Conservation (phyloP, 2,329 filamentous ascomycete genomes). For the Byssoonygena ceratinophila region DNA sequence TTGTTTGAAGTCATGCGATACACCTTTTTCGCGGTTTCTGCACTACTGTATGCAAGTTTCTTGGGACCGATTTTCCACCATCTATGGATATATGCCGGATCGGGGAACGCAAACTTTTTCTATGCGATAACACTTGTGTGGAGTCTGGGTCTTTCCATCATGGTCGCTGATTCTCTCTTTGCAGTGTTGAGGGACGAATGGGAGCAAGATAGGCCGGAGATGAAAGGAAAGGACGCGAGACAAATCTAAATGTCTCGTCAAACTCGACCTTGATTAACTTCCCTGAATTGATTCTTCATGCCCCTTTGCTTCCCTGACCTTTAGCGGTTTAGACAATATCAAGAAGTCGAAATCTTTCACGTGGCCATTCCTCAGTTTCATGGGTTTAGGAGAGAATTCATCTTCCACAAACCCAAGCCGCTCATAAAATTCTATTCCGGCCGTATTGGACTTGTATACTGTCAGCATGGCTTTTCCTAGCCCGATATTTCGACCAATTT, state of each 20-base stretch:
- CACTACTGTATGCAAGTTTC: constrained; percentile 75
- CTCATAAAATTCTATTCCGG: constrained; percentile 42
- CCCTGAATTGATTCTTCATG: not conserved
- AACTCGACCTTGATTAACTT: not conserved
- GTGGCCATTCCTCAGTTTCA: constrained; percentile 40
- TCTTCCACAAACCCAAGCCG: constrained; percentile 43
- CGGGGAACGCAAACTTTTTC: constrained; percentile 98
- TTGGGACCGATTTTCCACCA: constrained; percentile 93
- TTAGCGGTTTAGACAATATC: constrained; percentile 42
- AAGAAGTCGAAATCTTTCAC: constrained; percentile 43
- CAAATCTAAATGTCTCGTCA: constrained; percentile 53
- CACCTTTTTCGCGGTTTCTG: constrained; percentile 72
- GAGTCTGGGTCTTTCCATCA: constrained; percentile 77
- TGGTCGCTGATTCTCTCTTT: constrained; percentile 81
- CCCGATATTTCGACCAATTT: constrained; percentile 37
- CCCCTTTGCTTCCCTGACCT: constrained; percentile 5
- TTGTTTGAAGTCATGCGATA: constrained; percentile 66
- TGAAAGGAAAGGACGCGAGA: constrained; percentile 75
- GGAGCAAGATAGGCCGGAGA: constrained; percentile 83
- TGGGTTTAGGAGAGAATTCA: constrained; percentile 43
- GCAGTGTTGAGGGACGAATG: constrained; percentile 84
- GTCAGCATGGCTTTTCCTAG: constrained; percentile 52
- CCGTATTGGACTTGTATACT: constrained; percentile 44
- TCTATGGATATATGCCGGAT: constrained; percentile 95
- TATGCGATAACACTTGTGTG: constrained; percentile 98